phyloP scores from a whole-genome alignment of 805 yeast species.

The Candida rishiriensis region DNA sequence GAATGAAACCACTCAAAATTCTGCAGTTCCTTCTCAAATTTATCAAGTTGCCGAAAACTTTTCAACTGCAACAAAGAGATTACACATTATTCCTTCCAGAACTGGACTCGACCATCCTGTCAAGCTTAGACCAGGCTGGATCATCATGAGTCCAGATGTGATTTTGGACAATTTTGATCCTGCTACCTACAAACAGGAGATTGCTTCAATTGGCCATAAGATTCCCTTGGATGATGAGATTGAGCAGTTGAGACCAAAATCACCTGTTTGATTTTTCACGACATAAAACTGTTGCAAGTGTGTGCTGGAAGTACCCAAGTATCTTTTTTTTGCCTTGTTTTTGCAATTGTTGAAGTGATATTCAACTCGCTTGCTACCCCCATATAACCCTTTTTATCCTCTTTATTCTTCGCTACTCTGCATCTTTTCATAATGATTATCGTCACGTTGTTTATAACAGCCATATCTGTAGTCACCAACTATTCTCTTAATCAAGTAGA shows the following conservation, averaged over 20 bases:
- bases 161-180: conserved; percentile 66
- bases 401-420: no score
- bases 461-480: no score
- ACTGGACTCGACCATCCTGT: conserved; percentile 64
- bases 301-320: no score
- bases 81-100: conserved; percentile 78
- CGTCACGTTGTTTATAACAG: no score
- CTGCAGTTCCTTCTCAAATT: conserved; percentile 67
- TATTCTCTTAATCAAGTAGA: no score
- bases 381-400: no score
- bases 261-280: conserved; percentile 41
- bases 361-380: no score
- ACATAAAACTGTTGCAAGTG: neutral
- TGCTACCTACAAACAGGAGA: conserved; percentile 38
- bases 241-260: conserved; percentile 77
- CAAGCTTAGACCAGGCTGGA: conserved; percentile 83
- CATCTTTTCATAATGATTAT: no score
- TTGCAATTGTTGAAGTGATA: neutral
- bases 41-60: conserved; percentile 87
- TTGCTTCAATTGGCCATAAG: conserved; percentile 42
- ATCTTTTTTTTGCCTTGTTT: neutral
- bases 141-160: conserved; percentile 79
- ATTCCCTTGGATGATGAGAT: conserved; percentile 71
- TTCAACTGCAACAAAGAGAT: conserved; percentile 71
- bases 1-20: conserved; percentile 33